Base-by-base conservation (phyloP, 2,329 filamentous ascomycete species). In the Diaporthe aspalathi region DNA sequence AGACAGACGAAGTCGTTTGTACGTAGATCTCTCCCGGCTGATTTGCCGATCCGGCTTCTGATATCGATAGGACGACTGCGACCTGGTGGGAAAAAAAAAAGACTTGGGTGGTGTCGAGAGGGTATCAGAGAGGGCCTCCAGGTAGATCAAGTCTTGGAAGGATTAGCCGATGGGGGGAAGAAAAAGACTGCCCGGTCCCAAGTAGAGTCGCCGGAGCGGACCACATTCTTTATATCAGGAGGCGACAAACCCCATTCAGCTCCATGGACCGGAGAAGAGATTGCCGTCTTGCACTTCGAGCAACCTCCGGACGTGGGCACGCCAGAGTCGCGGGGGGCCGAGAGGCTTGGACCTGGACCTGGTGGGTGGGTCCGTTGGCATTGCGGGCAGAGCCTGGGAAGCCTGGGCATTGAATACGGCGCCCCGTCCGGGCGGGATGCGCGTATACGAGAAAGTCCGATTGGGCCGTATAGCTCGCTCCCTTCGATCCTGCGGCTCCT, bases 401-500 rank as follows among this genome's bases (percentile, higher is more conserved):
- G 49, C 22, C 49, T 52, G 22, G 57, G 57, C 57, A 22, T 47
- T n/a, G 43, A 63, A 63, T 49, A 63, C 43, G 60, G 60, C 43
- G 3, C 20, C 43, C 43, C 43, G 60, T 63, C 60, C 60, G 60
- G 57, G 60, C 60, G 60, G 60, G 27, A 63, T 65, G 17, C 24
- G 56, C 56, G 53, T 69, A 69, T 69, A 52, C 29, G 52, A 35
- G 6, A n/a, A 22, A 9, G n/a, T 68, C 54, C 47, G 66, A 60
- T 38, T 68, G 52, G 66, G 7, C 14, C 53, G 66, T 40, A 60
- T 45, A 7, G 27, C 11, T 54, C 9, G 38, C 8, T 45, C 14
- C 1, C 6, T 43, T 60, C 7, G 27, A 56, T 32, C 50, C 60
- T 63, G 43, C 60, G 43, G 60, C 65, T 45, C 65, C 11, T 54